A percentile compares a stretch with the other conserved stretches of the same genome.
These are phyloP conservation scores for Podaxis mareebaensis DNA, from an alignment of 768 basidiomycete genomes.

Conservation along the genomic window DNA sequence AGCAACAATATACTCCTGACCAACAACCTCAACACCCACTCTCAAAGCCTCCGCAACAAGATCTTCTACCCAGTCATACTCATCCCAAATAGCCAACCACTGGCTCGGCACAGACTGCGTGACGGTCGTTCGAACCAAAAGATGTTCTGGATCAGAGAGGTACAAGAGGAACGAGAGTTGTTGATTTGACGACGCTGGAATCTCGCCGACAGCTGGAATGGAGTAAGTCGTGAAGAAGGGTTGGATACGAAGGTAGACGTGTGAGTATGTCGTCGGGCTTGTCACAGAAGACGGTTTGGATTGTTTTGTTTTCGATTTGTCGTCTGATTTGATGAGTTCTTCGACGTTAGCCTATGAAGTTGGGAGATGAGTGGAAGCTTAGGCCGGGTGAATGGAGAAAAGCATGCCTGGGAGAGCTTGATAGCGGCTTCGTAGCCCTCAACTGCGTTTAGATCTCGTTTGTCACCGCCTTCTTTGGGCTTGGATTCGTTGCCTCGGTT, in stretches of 20 bases:
- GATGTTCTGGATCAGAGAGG: constrained; percentile 77
- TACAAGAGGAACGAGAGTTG: constrained; percentile 74
- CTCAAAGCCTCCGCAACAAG: constrained; percentile 84
- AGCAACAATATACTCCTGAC: constrained; percentile 86
- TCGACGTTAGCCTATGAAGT: constrained; percentile 68
- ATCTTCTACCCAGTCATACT: constrained; percentile 97
- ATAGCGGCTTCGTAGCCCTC: constrained; percentile 84
- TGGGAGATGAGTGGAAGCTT: background rate
- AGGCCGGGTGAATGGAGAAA: constrained; percentile 5
- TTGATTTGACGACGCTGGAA: constrained; percentile 35
- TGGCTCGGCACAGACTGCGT: constrained; percentile 82
- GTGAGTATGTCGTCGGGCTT: constrained; percentile 77
- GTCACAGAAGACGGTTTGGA: constrained; percentile 33
- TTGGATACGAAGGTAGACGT: constrained; percentile 92
- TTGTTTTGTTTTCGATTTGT: constrained; percentile 31
- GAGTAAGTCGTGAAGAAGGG: constrained; percentile 69
- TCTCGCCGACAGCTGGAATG: constrained; percentile 36
- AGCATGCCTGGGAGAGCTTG: constrained; percentile 77
- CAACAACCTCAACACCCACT: constrained; percentile 84
- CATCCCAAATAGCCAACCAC: constrained; percentile 91
- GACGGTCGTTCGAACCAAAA: constrained; percentile 71
- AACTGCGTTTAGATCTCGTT: constrained; percentile 77
- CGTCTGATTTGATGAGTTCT: constrained; percentile 68
- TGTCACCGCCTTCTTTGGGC: constrained; percentile 55
- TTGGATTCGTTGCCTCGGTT: constrained; percentile 79